Evolutionary conservation across 345 rosid genomes (phyloP).

Genomic region (Geranium brycei): DNA sequence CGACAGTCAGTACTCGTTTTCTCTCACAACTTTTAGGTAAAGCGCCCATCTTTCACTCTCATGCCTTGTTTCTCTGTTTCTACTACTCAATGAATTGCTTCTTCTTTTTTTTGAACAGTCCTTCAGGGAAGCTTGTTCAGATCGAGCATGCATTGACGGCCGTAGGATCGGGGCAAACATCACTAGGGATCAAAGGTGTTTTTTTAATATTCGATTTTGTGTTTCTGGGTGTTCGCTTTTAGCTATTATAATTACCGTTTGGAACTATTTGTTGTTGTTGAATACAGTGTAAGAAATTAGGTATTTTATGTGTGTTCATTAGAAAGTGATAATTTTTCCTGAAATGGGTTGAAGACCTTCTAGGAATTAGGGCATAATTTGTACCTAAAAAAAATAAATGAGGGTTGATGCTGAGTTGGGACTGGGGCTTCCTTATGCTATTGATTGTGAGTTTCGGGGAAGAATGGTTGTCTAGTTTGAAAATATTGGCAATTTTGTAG

Average conservation of each 20-base stretch:
- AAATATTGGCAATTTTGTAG: not conserved
- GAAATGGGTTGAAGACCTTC: not conserved
- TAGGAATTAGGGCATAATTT: not conserved
- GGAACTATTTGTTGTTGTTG: not conserved
- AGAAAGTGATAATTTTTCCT: no score
- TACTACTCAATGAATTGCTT: not conserved
- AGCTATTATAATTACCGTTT: not conserved
- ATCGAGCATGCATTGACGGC: constrained; percentile 91
- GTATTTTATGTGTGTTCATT: no score
- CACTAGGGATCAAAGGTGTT: constrained; percentile 81
- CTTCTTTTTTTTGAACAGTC: constrained; percentile 26
- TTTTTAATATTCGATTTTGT: not conserved
- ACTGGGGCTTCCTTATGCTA: not conserved
- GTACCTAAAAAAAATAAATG: no score
- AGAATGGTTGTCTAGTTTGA: not conserved
- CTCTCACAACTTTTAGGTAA: constrained; percentile 91
- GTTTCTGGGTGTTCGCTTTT: not conserved
- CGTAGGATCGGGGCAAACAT: constrained; percentile 92
- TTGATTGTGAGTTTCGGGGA: not conserved
- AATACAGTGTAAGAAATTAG: not conserved
- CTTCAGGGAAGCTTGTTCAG: constrained; percentile 97
- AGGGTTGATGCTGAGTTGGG: no score
- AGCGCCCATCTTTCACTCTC: not conserved
- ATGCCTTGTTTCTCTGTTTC: not conserved
- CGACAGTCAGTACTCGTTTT: constrained; percentile 88